Evolutionary conservation across 2,329 filamentous ascomycete species (phyloP).

Genomic region (Arachnomyces sp.): DNA sequence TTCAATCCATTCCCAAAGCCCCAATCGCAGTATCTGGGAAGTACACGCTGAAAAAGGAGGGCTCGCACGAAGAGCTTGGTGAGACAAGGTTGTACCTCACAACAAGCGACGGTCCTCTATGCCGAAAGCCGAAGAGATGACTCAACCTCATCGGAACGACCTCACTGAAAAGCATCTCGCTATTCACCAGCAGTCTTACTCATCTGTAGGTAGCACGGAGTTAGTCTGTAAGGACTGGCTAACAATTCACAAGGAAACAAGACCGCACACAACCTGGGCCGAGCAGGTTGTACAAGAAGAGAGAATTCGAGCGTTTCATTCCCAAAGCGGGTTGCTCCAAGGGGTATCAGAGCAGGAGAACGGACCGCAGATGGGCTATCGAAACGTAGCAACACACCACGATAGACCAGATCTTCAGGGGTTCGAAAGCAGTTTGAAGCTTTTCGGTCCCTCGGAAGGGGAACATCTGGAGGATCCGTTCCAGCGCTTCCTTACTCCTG

Average conservation of each 20-base stretch:
- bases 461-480: constrained; percentile 13
- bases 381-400: background rate
- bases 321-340: constrained; percentile 1
- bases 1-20: no score
- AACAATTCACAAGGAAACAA: background rate
- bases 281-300: constrained; percentile 16
- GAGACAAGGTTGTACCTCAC: no score
- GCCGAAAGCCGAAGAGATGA: no score
- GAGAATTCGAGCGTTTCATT: constrained; percentile 11
- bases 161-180: no score
- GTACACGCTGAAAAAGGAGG: no score
- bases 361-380: background rate
- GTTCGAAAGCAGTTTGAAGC: constrained; percentile 5
- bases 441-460: constrained; percentile 9
- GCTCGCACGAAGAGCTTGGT: no score
- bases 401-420: background rate
- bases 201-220: no score
- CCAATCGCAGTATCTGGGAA: no score
- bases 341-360: no score
- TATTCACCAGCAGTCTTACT: no score
- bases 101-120: no score
- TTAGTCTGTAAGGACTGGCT: background rate
- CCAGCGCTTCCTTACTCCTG: constrained; percentile 19
- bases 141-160: no score
- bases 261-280: constrained; percentile 9